These are phyloP conservation scores for Tulasnella sp. DNA, from an alignment of 768 basidiomycete species.

Conservation along the genomic window DNA sequence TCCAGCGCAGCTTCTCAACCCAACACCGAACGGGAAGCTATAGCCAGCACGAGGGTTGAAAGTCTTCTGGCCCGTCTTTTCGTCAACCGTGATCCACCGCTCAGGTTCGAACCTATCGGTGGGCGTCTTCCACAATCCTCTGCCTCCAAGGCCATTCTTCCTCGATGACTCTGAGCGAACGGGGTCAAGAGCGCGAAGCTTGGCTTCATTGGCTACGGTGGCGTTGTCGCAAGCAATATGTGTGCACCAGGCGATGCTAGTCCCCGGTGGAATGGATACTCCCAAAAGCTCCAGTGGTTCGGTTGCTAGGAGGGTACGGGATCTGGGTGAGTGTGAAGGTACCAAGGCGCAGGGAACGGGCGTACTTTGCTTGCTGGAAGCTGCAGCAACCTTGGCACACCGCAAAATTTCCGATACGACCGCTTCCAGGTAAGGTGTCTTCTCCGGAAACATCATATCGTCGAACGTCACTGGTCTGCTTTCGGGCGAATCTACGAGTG, in stretches of 20 bases:
- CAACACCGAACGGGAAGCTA: conserved; percentile 17
- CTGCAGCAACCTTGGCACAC: not conserved
- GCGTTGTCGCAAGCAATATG: not conserved
- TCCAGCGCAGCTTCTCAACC: not conserved
- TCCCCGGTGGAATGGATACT: not conserved
- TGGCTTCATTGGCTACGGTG: not conserved
- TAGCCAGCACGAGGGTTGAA: conserved; percentile 11
- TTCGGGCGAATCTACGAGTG: not conserved
- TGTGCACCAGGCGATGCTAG: not conserved
- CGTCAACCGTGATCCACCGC: not conserved
- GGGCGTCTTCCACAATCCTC: not conserved
- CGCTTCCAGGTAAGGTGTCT: conserved; percentile 18
- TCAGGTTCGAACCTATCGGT: conserved; percentile 6
- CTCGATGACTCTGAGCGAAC: not conserved
- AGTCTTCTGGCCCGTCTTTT: not conserved
- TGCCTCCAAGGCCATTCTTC: conserved; percentile 6
- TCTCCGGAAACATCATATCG: conserved; percentile 8
- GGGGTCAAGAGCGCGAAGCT: conserved; percentile 4
- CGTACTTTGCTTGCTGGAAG: not conserved
- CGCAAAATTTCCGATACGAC: conserved; percentile 16
- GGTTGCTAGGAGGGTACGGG: not conserved
- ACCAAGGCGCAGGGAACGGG: not conserved
- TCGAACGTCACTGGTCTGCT: conserved; percentile 14
- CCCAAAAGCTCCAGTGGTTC: conserved; percentile 1
- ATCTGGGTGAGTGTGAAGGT: not conserved